Conservation (phyloP, 2,329 filamentous ascomycete species). For the Cladosporium sp. region DNA sequence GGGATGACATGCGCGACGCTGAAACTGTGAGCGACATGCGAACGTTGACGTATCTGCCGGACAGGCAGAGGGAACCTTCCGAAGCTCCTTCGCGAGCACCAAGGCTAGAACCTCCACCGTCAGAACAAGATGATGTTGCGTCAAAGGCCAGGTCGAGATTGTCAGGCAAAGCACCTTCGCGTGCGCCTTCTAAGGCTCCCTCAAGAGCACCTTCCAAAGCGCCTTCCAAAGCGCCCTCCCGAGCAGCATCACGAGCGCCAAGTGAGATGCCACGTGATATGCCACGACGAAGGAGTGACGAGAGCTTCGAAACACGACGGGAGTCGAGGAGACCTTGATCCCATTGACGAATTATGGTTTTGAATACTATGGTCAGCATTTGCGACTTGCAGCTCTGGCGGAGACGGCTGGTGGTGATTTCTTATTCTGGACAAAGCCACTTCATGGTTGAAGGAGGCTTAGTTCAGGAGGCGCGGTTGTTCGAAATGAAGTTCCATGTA, state of each 20-base stretch:
- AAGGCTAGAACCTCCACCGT: not conserved
- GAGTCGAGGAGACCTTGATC: not conserved
- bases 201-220: not conserved
- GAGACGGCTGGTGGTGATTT: too few relatives aligned
- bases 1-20: slow-evolving; percentile 3
- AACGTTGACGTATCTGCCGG: slow-evolving; percentile 9
- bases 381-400: too few relatives aligned
- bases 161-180: slow-evolving; percentile 1
- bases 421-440: too few relatives aligned
- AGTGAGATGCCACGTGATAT: not conserved
- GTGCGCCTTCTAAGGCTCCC: slow-evolving; percentile 2
- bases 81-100: slow-evolving; percentile 7
- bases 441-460: too few relatives aligned
- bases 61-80: slow-evolving; percentile 6
- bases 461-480: too few relatives aligned
- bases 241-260: not conserved
- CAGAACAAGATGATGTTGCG: slow-evolving; percentile 3
- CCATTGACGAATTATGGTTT: too few relatives aligned
- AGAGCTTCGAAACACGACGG: slow-evolving; percentile 4
- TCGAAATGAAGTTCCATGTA: too few relatives aligned
- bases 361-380: too few relatives aligned
- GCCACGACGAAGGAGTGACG: slow-evolving; percentile 1
- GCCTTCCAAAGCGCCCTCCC: not conserved
- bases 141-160: slow-evolving; percentile 4
- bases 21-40: slow-evolving; percentile 10